A percentile compares a stretch with the other conserved stretches of the same genome.
phyloP scores from a whole-genome alignment of 2,329 filamentous ascomycete genomes.

The Fusarium redolens region DNA sequence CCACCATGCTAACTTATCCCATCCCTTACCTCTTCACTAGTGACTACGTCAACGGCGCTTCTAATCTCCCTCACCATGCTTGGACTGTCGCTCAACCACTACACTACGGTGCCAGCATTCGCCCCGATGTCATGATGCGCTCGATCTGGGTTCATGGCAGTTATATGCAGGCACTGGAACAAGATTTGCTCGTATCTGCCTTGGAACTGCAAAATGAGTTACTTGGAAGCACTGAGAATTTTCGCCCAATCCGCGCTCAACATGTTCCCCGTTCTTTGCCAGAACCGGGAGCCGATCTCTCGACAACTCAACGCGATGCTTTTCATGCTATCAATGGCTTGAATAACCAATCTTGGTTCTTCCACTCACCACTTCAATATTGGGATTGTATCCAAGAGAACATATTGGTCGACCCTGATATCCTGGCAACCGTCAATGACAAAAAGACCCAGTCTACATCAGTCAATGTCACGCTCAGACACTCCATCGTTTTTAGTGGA shows the following conservation, averaged over 20 bases:
- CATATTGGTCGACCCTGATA: conserved; percentile 70
- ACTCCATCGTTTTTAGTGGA: conserved; percentile 85
- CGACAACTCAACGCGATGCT: conserved; percentile 61
- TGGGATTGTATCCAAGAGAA: conserved; percentile 75
- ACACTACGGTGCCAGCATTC: conserved; percentile 59
- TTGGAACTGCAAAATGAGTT: conserved; percentile 77
- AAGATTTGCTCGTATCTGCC: conserved; percentile 72
- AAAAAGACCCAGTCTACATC: conserved; percentile 71
- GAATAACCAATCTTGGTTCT: conserved; percentile 76
- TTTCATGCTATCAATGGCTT: conserved; percentile 70
- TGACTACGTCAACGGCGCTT: conserved; percentile 76
- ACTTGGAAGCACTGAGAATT: conserved; percentile 69
- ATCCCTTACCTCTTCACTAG: conserved; percentile 80
- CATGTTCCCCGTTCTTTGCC: conserved; percentile 44
- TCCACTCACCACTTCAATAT: conserved; percentile 85
- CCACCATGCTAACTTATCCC: conserved; percentile 77
- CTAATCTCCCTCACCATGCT: conserved; percentile 80
- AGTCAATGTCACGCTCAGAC: conserved; percentile 79
- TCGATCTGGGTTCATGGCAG: conserved; percentile 85
- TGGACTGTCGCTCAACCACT: conserved; percentile 81
- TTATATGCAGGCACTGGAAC: conserved; percentile 80
- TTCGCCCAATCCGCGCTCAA: conserved; percentile 58
- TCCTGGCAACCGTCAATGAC: conserved; percentile 76
- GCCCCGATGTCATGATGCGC: conserved; percentile 81
- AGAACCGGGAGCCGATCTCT: conserved; percentile 52